Evolutionary conservation across 2,329 filamentous ascomycete species (phyloP).

Genomic region (Fusarium guadeloupense): DNA sequence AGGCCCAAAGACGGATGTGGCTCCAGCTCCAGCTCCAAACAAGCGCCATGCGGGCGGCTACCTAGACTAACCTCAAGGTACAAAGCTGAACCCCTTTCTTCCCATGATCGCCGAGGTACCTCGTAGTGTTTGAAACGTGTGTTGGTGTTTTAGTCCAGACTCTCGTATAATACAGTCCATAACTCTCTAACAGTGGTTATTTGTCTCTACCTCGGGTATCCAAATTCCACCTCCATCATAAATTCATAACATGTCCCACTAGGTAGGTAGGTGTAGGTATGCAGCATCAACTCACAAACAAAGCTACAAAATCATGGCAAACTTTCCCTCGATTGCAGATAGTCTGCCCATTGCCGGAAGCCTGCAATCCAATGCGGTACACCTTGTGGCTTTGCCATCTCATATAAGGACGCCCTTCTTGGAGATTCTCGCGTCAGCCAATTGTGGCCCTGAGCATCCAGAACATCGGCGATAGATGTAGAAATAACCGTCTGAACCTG

Average conservation of each 20-base stretch:
- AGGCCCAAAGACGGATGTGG: no score
- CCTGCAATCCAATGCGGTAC: slow-evolving; percentile 36
- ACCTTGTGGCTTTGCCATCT: slow-evolving; percentile 33
- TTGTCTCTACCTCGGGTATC: slow-evolving; percentile 26
- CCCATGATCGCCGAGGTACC: slow-evolving; percentile 12
- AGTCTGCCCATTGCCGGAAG: slow-evolving; percentile 32
- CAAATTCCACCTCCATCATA: slow-evolving; percentile 9
- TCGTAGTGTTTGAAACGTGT: slow-evolving; percentile 11
- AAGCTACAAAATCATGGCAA: slow-evolving; percentile 7
- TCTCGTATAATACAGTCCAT: neutral
- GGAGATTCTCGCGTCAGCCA: slow-evolving; percentile 34
- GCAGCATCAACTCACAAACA: neutral
- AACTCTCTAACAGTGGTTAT: no score
- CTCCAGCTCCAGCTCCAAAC: slow-evolving; percentile 28
- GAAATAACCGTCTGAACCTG: slow-evolving; percentile 32
- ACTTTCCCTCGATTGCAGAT: slow-evolving; percentile 24
- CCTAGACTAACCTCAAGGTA: slow-evolving; percentile 16
- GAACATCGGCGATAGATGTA: slow-evolving; percentile 31
- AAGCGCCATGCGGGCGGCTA: slow-evolving; percentile 24
- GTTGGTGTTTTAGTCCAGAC: slow-evolving; percentile 24
- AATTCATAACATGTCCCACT: slow-evolving; percentile 4
- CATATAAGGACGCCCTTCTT: slow-evolving; percentile 26
- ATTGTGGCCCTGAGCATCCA: slow-evolving; percentile 34
- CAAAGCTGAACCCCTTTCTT: slow-evolving; percentile 28
- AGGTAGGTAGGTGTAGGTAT: neutral